Percentiles rank a stretch among this genome's conserved stretches.
phyloP scores from a whole-genome alignment of 805 yeast genomes.

The Clavispora carvajalis region DNA sequence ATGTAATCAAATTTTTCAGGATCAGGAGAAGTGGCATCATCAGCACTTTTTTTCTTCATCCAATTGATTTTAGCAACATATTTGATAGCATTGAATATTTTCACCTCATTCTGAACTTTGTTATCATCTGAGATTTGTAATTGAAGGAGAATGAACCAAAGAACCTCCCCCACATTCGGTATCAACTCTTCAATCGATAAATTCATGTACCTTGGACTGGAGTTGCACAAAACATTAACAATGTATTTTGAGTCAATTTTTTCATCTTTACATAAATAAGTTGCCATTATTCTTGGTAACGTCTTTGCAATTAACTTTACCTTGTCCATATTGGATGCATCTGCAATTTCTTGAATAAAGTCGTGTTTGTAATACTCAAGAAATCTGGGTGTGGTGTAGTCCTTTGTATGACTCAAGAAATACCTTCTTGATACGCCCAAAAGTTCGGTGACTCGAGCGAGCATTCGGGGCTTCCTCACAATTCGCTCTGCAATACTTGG shows the following conservation, averaged over 20 bases:
- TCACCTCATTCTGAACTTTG: slow-evolving; percentile 24
- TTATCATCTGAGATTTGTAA: slow-evolving; percentile 27
- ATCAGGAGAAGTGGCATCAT: slow-evolving; percentile 4
- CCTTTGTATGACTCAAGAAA: slow-evolving; percentile 64
- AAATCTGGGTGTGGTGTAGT: slow-evolving; percentile 72
- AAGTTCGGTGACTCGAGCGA: slow-evolving; percentile 57
- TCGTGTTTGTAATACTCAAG: slow-evolving; percentile 62
- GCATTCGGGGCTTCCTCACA: slow-evolving; percentile 53
- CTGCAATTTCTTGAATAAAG: slow-evolving; percentile 59
- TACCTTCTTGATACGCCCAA: slow-evolving; percentile 57
- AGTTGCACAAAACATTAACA: slow-evolving; percentile 47
- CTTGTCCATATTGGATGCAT: slow-evolving; percentile 40
- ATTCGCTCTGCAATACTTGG: slow-evolving; percentile 64
- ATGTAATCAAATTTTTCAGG: slow-evolving; percentile 20
- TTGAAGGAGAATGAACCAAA: slow-evolving; percentile 31
- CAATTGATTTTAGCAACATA: slow-evolving; percentile 30
- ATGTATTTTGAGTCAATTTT: slow-evolving; percentile 46
- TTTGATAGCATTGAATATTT: slow-evolving; percentile 39
- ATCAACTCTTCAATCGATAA: slow-evolving; percentile 29
- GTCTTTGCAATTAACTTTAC: slow-evolving; percentile 44
- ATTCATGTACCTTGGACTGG: slow-evolving; percentile 42
- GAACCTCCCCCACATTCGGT: slow-evolving; percentile 33
- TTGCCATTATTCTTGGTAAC: slow-evolving; percentile 52
- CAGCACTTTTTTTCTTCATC: slow-evolving; percentile 10
- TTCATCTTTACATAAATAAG: slow-evolving; percentile 47